Base-by-base conservation (phyloP, 1,284 basidiomycete species). In the Gastroboletus turbinatus region DNA sequence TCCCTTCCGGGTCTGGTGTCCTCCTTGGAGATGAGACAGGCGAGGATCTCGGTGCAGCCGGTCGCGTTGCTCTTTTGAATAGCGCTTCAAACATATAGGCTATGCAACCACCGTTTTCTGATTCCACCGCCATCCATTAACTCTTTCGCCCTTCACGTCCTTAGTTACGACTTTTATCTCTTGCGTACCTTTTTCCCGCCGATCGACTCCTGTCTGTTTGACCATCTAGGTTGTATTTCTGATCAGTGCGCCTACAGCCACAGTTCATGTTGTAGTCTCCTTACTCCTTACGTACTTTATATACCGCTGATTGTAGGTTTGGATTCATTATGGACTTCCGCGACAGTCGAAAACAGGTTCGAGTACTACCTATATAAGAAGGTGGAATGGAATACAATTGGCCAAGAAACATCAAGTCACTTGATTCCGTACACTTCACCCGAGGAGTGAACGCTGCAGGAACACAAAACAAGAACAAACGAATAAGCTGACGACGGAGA, bases 61-160 rank as follows among this genome's bases (percentile, higher is more conserved):
- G 80, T 43, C 81, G 82, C 27, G 80, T 74, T 32, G 84, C 78
- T 42, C 55, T 89, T 46, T 68, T 89, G 60, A 82, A 74, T 69
- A 80, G 79, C 66, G 71, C 82, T 29, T 65, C 79, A 29, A 67
- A 79, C 19, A 57, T 81, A 13, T 82, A 63, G 56, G 73, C 46
- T 5, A 5, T 52, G 48, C 44, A 35, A 36, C 36, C 7, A 5
- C 38, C 33, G 21, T 33, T 45, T 33, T 35, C 14, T 53, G 25
- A 23, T 25, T 40, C 42, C 4, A 21, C 36, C 5, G 9, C 32
- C 38, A 33, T 39, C 9, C 25, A 42, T 40, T n/a, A 21, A 11
- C 19, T 23, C 16, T 11, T 19, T 39, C 27, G 39, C n/a, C 17
- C n/a, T 2, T 16, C 17, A 35, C 49, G 35, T 25, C n/a, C 29